phyloP scores from a whole-genome alignment of 441 rosid genomes.

The Geranium incanum region DNA sequence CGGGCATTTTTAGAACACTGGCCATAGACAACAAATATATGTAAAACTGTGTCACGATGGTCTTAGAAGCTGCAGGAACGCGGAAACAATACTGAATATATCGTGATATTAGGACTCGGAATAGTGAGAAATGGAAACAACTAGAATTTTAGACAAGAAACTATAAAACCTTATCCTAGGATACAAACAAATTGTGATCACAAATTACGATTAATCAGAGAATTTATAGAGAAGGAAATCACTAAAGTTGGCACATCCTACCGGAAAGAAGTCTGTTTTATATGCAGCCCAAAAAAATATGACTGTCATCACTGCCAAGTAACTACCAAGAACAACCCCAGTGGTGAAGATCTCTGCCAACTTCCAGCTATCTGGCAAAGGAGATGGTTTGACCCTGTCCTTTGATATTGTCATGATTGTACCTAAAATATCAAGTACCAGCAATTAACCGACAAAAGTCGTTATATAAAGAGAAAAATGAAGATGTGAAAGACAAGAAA shows the following conservation, averaged over 20 bases:
- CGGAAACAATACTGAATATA: too few relatives aligned
- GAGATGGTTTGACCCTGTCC: constrained; percentile 97
- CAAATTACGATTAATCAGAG: neutral
- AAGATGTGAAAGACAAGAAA: too few relatives aligned
- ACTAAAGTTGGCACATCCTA: constrained; percentile 13
- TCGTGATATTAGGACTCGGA: too few relatives aligned
- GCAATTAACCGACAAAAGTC: constrained; percentile 16
- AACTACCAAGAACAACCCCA: constrained; percentile 82
- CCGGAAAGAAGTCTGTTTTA: constrained; percentile 87
- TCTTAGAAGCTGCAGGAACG: too few relatives aligned
- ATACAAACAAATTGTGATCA: too few relatives aligned
- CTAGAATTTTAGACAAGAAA: too few relatives aligned
- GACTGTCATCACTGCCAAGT: constrained; percentile 76
- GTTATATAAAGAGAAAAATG: neutral
- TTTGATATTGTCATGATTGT: constrained; percentile 98
- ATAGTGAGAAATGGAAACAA: too few relatives aligned
- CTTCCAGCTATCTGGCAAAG: constrained; percentile 98
- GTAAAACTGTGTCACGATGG: too few relatives aligned
- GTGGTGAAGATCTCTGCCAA: constrained; percentile 85
- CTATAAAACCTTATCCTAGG: too few relatives aligned
- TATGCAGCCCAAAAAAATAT: constrained; percentile 29
- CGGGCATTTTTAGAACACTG: too few relatives aligned
- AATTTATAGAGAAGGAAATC: neutral
- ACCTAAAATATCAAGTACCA: constrained; percentile 41
- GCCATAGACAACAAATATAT: too few relatives aligned